phyloP scores from a whole-genome alignment of 306 rosid species.

The Macrotyloma uniflorum region DNA sequence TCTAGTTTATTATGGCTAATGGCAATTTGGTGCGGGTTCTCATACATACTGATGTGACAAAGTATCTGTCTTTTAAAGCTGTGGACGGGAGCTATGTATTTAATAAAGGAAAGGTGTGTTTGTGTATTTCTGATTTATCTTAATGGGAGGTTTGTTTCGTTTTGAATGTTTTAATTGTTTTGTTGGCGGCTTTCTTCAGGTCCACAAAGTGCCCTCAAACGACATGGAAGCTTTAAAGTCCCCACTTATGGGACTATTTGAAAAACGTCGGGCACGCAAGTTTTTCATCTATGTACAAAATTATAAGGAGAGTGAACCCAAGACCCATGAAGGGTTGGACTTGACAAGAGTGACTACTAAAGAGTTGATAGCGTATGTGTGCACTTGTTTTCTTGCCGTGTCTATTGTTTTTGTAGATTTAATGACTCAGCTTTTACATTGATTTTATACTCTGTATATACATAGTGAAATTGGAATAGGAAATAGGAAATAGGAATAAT shows the following conservation, averaged over 20 bases:
- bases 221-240: slow-evolving; percentile 96
- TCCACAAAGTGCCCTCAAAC: slow-evolving; percentile 90
- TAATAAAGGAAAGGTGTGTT: slow-evolving; percentile 77
- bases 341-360: slow-evolving; percentile 79
- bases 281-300: slow-evolving; percentile 89
- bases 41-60: slow-evolving; percentile 93
- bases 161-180: slow-evolving; percentile 5
- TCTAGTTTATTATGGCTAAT: slow-evolving; percentile 97
- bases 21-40: slow-evolving; percentile 95
- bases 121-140: neutral
- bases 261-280: slow-evolving; percentile 95
- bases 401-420: slow-evolving; percentile 4
- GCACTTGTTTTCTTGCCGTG: slow-evolving; percentile 20
- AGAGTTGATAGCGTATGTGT: slow-evolving; percentile 81
- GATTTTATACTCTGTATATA: neutral
- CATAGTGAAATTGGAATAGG: slow-evolving; percentile 10
- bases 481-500: slow-evolving; percentile 22
- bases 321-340: slow-evolving; percentile 91
- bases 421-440: neutral
- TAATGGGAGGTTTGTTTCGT: neutral
- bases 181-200: slow-evolving; percentile 49
- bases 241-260: slow-evolving; percentile 96
- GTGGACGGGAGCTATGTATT: slow-evolving; percentile 76
- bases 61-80: slow-evolving; percentile 92
- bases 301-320: slow-evolving; percentile 77